Base-by-base conservation (phyloP, 257 asterid species). In the Solanum lycopersicoides region DNA sequence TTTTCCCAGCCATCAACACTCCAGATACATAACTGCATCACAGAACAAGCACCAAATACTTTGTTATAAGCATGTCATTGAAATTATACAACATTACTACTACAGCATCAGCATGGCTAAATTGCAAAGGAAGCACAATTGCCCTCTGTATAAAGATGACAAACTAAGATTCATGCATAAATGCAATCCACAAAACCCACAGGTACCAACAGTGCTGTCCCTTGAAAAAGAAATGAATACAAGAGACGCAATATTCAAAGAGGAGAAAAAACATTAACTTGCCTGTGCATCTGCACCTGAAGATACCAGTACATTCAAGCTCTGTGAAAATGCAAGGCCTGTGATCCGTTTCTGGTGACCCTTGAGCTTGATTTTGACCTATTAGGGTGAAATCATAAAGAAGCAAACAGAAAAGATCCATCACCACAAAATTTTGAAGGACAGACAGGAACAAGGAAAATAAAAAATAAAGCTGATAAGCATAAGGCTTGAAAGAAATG, bases 231-330 rank as follows among this genome's bases (percentile, higher is more conserved):
- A 77, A 79, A 79, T 25, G 16, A 45, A 79, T 5, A 35, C 65
- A 45, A 79, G 65, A 79, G 82, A 45, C 25, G 10, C 65, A 79
- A 79, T 45, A 79, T 45, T 30, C 66, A 30, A 47, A 53, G 30
- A 16, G 44, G 85, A 47, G 85, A 47, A 80, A 77, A 50, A 80
- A 35, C 68, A 18, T 15, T 30, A 80, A 88, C 94, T 86, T 90
- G 91, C 99, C 94, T 94, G 98, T 23, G 99, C 98, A 93, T 96
- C 99, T 89, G 98, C 98, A 82, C 98, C 99, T 14, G 99, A 96
- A 83, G 99, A 96, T 30, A 96, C 98, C 92, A 96, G 90, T 83
- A 95, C 93, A 90, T 93, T 93, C 93, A 95, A 90, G 91, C 89
- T 93, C 91, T 94, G 97, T 30, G 98, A 96, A 91, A 96, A 96